Evolutionary conservation across 2,329 filamentous ascomycete genomes (phyloP).

Genomic region (Hypoxylon sp.): DNA sequence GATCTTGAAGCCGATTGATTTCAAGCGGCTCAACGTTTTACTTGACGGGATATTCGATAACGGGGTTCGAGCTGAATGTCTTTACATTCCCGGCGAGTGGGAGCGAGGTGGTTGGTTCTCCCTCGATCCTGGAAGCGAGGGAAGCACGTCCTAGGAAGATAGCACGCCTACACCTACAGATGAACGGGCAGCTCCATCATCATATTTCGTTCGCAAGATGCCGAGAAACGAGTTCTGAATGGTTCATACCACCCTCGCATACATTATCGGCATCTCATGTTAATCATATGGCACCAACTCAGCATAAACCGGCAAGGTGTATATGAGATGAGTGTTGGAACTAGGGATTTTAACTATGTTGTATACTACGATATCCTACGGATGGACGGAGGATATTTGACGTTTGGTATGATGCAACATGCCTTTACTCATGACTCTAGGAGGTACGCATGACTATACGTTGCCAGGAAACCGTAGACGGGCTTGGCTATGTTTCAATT

Average conservation of each 20-base stretch:
- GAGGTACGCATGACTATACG: neutral
- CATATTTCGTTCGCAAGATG: neutral
- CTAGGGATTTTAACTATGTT: neutral
- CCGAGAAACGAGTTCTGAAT: neutral
- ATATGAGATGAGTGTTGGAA: neutral
- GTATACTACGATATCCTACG: neutral
- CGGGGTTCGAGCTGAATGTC: slow-evolving; percentile 69
- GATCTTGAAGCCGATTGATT: slow-evolving; percentile 91
- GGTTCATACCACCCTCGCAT: neutral
- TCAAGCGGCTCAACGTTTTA: slow-evolving; percentile 78
- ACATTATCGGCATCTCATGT: neutral
- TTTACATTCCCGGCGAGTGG: slow-evolving; percentile 82
- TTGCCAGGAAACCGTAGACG: neutral
- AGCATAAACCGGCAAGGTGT: neutral
- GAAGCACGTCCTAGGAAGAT: slow-evolving; percentile 11
- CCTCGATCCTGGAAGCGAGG: slow-evolving; percentile 15
- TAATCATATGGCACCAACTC: neutral
- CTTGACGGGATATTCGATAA: slow-evolving; percentile 77
- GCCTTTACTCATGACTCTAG: neutral
- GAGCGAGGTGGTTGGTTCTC: slow-evolving; percentile 88
- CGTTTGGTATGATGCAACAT: neutral
- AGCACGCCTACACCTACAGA: neutral
- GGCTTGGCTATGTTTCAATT: slow-evolving; percentile 8
- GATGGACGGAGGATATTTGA: neutral
- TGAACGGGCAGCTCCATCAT: neutral